phyloP scores from a whole-genome alignment of 805 yeast species.

The Candida takata region DNA sequence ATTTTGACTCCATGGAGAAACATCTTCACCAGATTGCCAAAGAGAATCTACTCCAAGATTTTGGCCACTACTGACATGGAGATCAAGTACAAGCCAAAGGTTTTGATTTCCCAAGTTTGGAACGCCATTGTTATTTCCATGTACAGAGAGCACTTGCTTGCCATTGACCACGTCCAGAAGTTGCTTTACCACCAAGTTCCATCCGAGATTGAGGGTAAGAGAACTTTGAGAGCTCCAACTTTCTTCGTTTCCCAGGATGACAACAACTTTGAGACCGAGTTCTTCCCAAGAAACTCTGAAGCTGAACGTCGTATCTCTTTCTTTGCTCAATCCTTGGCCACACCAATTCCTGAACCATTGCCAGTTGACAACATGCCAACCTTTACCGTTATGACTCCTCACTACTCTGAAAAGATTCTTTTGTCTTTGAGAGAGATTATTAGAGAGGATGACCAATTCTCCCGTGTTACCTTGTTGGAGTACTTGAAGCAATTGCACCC shows the following conservation, averaged over 20 bases:
- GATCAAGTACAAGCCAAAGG: conserved; percentile 97
- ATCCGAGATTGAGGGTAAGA: conserved; percentile 94
- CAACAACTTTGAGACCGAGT: conserved; percentile 84
- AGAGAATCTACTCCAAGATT: conserved; percentile 96
- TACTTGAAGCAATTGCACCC: conserved; percentile 94
- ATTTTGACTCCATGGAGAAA: conserved; percentile 99
- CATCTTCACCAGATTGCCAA: conserved; percentile 94
- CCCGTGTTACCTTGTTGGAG: conserved; percentile 89
- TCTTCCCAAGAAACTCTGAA: conserved; percentile 94
- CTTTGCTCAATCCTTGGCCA: conserved; percentile 97
- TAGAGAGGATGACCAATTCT: conserved; percentile 94
- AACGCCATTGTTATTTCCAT: conserved; percentile 97
- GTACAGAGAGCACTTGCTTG: conserved; percentile 98
- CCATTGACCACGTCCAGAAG: conserved; percentile 97
- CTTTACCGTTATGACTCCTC: conserved; percentile 94
- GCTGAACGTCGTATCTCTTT: conserved; percentile 99
- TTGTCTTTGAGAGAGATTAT: conserved; percentile 92
- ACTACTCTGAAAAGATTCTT: conserved; percentile 89
- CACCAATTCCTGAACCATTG: conserved; percentile 97
- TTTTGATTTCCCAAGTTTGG: conserved; percentile 97
- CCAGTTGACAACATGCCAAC: conserved; percentile 99
- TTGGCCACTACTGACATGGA: conserved; percentile 99
- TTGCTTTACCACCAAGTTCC: conserved; percentile 98
- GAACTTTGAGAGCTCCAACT: conserved; percentile 97
- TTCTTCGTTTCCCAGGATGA: conserved; percentile 98